Conservation (phyloP, 129 eudicot species). For the Apium graveolens region DNA sequence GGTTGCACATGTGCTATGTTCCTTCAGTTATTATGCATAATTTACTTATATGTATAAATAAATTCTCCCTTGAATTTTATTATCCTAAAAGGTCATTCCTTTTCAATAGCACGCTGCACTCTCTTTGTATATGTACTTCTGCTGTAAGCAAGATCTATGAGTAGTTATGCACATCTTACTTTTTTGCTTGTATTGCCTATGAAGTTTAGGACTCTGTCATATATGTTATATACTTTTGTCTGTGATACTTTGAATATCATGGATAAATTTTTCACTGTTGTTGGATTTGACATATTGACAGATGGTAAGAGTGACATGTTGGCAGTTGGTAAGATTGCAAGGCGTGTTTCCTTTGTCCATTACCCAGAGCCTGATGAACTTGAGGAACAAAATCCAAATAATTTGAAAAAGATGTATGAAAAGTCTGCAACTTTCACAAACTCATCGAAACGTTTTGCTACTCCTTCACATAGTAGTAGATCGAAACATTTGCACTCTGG, state of each 20-base stretch:
- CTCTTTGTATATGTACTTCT: neutral
- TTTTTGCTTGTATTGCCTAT: neutral
- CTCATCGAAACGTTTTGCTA: constrained; percentile 35
- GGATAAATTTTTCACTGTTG: too few relatives aligned
- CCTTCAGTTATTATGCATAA: too few relatives aligned
- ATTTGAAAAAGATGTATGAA: constrained; percentile 33
- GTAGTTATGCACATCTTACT: neutral
- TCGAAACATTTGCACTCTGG: constrained; percentile 13
- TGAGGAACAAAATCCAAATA: constrained; percentile 26
- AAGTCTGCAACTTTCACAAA: constrained; percentile 38
- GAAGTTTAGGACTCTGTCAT: neutral
- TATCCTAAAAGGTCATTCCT: neutral
- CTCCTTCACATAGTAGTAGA: constrained; percentile 47
- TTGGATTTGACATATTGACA: neutral
- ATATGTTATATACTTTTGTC: neutral
- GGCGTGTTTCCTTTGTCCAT: constrained; percentile 59
- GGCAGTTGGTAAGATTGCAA: constrained; percentile 68
- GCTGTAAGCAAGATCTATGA: neutral
- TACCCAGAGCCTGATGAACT: constrained; percentile 68
- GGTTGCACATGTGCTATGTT: neutral
- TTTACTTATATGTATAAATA: neutral
- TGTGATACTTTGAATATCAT: neutral
- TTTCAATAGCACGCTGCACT: neutral
- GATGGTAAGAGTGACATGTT: neutral
- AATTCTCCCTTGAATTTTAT: neutral